These are phyloP conservation scores for Yarrowia sp. DNA, from an alignment of 805 yeast species.

Conservation along the genomic window DNA sequence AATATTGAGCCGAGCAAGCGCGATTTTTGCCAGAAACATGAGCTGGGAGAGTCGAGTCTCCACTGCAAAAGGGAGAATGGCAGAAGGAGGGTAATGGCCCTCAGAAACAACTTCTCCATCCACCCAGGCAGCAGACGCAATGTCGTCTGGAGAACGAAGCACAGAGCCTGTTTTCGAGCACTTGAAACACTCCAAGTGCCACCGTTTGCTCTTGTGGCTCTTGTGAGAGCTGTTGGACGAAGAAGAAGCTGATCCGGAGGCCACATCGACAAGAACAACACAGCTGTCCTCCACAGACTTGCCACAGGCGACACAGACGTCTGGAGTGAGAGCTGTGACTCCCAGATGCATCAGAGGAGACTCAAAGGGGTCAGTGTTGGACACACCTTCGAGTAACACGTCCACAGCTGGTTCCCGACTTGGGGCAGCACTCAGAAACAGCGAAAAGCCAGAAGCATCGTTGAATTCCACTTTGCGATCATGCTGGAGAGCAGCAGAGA, in stretches of 20 bases:
- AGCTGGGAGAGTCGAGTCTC: conserved; percentile 78
- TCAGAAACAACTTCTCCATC: conserved; percentile 20
- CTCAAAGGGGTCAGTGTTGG: conserved; percentile 40
- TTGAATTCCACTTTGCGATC: conserved; percentile 54
- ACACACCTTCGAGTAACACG: conserved; percentile 11
- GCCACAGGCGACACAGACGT: conserved; percentile 73
- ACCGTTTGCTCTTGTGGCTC: conserved; percentile 54
- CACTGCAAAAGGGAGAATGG: conserved; percentile 60
- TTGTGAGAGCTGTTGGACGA: background rate
- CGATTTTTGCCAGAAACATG: conserved; percentile 79
- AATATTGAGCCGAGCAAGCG: conserved; percentile 68
- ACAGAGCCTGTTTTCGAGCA: conserved; percentile 53
- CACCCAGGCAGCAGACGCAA: background rate
- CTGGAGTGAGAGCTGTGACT: conserved; percentile 60
- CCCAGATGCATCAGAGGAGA: conserved; percentile 47
- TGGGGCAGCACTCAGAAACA: conserved; percentile 3
- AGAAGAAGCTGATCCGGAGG: background rate
- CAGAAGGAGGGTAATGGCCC: conserved; percentile 4
- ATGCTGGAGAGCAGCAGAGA: conserved; percentile 67
- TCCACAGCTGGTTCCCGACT: conserved; percentile 6
- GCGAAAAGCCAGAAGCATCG: conserved; percentile 5
- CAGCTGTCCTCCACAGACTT: conserved; percentile 88
- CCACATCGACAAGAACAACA: conserved; percentile 57
- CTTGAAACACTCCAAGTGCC: conserved; percentile 80
- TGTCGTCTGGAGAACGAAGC: background rate